Base-by-base conservation (phyloP, 352 stramenopile genomes). In the Globisporangium nodosum region DNA sequence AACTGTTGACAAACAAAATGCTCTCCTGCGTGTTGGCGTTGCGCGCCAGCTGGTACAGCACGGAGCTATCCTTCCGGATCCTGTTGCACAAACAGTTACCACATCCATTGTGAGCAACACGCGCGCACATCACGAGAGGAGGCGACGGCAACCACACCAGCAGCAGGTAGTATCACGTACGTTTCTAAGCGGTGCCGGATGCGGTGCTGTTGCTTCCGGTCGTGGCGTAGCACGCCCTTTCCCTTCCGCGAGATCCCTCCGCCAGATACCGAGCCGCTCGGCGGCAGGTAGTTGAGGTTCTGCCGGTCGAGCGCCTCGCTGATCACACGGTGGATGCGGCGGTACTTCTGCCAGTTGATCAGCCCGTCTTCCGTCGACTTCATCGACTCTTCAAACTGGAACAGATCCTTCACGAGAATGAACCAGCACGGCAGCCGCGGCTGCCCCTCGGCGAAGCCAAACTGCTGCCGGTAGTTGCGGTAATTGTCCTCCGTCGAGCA, bases 11-110 rank as follows among this genome's bases (percentile, higher is more conserved):
- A 66, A 94, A 94, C 68, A 92, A 63, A 65, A 93, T 90, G 49
- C 84, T 92, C 64, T 95, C 86, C 58, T 95, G 82, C 21, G 80
- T 92, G 60, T 95, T 95, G 51, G 86, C 86, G 40, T 94, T 91
- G 48, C 84, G 85, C 21, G 86, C 84, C 27, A 92, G 64, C 56
- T 90, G 85, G 68, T 92, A 92, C 33, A 95, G 58, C 65, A 94
- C 86, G 3, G 78, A 78, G 63, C 78, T 90, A 55, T 92, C 76
- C 69, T 95, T 94, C 30, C 84, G 78, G 46, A 95, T 87, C 24
- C 85, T 94, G 62, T 27, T 30, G 30, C 1, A 21, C 3, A 13
- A 7, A 70, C 24, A 27, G 24, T 52, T 33, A 33, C 45, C n/a
- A 58, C 46, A 42, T 12, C 49, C 31, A 52, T 50, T 52, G 58